Base-by-base conservation (phyloP, 768 basidiomycete genomes). In the Collybia mongolica region DNA sequence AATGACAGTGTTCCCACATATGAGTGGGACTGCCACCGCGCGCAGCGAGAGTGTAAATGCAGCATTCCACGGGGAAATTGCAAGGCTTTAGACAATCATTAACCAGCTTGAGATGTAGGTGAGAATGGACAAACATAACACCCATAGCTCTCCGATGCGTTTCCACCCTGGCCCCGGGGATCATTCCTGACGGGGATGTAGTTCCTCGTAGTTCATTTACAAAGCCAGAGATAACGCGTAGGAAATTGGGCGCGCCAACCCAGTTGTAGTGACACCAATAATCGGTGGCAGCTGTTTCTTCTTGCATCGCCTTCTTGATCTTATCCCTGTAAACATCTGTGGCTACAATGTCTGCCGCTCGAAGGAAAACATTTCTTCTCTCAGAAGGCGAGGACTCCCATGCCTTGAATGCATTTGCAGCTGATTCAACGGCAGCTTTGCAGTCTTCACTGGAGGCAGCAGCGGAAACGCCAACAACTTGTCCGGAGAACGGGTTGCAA, bases 21-120 rank as follows among this genome's bases (percentile, higher is more conserved):
- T 56, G 26, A 82, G 59, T 0, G 81, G 77, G 9, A 74, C 55
- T 1, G 69, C 70, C 12, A 79, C 60, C 0, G 79, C 75, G 15
- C 77, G 65, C 14, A 82, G 47, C 0, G 76, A 67, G 12, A 84
- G 65, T 1, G 60, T 56, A 6, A 76, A 54, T 0, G 82, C 78
- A 2, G 75, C 76, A 55, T 83, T 83, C 82, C 81, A 83, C 0
- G 82, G 80, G 1, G 75, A 69, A 2, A 82, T 78, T 3, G 75
- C 72, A 26, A 48, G 37, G 26, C 12, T 8, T 18, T 44, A 28
- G 12, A 14, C 32, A 32, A 14, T 36, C 2, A 41, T 29, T 11
- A 5, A 7, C 37, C n/a, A 23, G 24, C 6, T 11, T 6, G 36
- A 9, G 32, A 18, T 35, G 19, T 18, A 48, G 9, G 20, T 35